Evolutionary conservation across 768 basidiomycete genomes (phyloP), one percentile per base, ranked within the genome.

Genomic region (Baorangia bicolor): DNA sequence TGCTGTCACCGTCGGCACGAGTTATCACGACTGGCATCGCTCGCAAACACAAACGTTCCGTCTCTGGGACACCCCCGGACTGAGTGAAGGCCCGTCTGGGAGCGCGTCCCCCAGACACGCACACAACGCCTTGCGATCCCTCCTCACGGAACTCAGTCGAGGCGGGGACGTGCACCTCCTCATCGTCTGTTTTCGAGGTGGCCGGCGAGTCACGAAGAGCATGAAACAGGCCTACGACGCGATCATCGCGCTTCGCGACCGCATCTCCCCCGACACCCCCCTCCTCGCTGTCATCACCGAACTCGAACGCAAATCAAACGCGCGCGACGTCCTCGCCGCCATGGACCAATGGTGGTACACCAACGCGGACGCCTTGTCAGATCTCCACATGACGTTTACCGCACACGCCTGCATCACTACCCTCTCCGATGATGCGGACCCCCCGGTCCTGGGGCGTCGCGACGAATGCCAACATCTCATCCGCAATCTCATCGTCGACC

Each of bases 61-160:
- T 51, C 60, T 66, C 31, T 66, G 65, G 65, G 65, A 66, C 35
- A 66, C 65, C 8, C 65, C 65, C 0, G 65, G 65, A 16, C 51
- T 66, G 34, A 38, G 63, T 2, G 46, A 52, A 14, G 55, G 55
- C 28, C 65, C 64, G 3, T 10, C 38, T 4, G 65, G 63, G 9
- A 42, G 51, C 39, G 21, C 39, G 5, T 34, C 57, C 27, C 30
- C 45, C 3, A 66, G 45, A 51, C 45, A 47, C 12, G 63, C 65
- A 11, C 23, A 59, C 30, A 65, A 42, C 13, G 66, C 66, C 8
- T 1, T 65, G n/a, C 66, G 46, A 13, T 49, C 66, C 11, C 66
- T 66, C 38, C 55, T 66, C 45, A 60, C 60, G 5, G 65, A 66
- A 43, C 65, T 66, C 18, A 35, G 59, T 28, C 54, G 39, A 0